Base-by-base conservation (phyloP, 768 basidiomycete genomes). In the Hygrophorus pudorinus region DNA sequence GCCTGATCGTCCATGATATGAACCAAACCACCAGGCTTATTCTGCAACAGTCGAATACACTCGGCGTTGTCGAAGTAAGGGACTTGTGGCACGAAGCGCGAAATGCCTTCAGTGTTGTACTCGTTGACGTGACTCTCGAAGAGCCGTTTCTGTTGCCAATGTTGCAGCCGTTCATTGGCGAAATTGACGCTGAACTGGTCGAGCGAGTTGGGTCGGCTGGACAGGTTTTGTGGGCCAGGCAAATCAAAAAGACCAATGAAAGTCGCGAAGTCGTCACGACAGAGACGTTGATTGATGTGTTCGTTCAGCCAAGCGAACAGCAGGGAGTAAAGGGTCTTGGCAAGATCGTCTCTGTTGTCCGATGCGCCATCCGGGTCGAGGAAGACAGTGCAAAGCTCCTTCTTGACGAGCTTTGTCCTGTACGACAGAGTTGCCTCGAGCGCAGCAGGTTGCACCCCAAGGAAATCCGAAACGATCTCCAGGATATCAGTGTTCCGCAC, bases 1-100 rank as follows among this genome's bases (percentile, higher is more conserved):
- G 92, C 86, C 61, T 96, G 92, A 57, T 98, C 94, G 57, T 98
- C 93, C 85, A 97, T 89, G 61, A 98, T 97, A 55, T 94, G 90
- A 42, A 97, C 80, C 27, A 99, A 69, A 1, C 96, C 96, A 8
- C 92, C 93, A 1, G 88, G 91, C 44, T 70, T 70, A 56, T 89
- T 83, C 57, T 91, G 84, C 33, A 98, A 65, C 24, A 99, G 69
- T 6, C 89, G 78, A 24, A 98, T 63, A 52, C 88, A 91, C 58
- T 97, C 93, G 8, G 82, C 60, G 60, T 97, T 98, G 65, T 94
- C 89, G 59, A 89, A 89, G 67, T 85, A 93, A 0, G 82, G 75
- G 0, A 87, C 65, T 24, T 76, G 66, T 0, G 86, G 85, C 2
- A 85, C 74, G 43, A 77, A 71, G 1, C 70, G 72, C 1, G 79